These are phyloP conservation scores for Metschnikowia arizonensis DNA, from an alignment of 805 yeast genomes.

Conservation along the genomic window DNA sequence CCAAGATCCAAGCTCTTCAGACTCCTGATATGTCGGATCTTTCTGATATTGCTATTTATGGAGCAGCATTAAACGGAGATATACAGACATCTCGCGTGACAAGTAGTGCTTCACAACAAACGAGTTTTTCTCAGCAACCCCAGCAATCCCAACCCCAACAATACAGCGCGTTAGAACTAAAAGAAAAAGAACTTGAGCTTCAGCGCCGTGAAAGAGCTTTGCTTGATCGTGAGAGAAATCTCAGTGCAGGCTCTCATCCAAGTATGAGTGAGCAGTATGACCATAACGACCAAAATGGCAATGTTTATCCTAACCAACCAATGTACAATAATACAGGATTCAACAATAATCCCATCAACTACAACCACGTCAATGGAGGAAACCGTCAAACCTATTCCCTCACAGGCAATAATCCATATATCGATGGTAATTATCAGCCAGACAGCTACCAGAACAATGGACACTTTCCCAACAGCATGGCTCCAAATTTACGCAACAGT, in stretches of 20 bases:
- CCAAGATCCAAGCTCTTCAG: slow-evolving; percentile 8
- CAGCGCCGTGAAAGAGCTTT: slow-evolving; percentile 27
- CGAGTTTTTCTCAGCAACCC: neutral
- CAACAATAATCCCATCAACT: neutral
- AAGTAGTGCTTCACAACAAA: slow-evolving; percentile 6
- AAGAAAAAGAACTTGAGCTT: slow-evolving; percentile 24
- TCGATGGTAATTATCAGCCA: slow-evolving; percentile 28
- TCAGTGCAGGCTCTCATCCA: slow-evolving; percentile 1
- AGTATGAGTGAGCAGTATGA: neutral
- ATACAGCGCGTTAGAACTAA: neutral
- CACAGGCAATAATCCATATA: slow-evolving; percentile 11
- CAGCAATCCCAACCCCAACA: neutral
- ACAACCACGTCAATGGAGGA: neutral
- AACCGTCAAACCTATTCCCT: slow-evolving; percentile 11
- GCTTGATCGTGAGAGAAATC: slow-evolving; percentile 16
- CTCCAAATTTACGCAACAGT: slow-evolving; percentile 25
- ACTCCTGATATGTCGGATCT: slow-evolving; percentile 32
- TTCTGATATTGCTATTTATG: slow-evolving; percentile 36
- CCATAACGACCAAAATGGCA: neutral
- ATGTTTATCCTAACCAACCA: neutral
- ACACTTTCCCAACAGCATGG: slow-evolving; percentile 22
- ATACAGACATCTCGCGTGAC: slow-evolving; percentile 2
- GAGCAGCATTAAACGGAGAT: slow-evolving; percentile 33
- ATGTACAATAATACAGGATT: neutral
- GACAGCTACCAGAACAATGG: slow-evolving; percentile 33